phyloP scores from a whole-genome alignment of 2,329 filamentous ascomycete species.

The Fusarium napiforme region DNA sequence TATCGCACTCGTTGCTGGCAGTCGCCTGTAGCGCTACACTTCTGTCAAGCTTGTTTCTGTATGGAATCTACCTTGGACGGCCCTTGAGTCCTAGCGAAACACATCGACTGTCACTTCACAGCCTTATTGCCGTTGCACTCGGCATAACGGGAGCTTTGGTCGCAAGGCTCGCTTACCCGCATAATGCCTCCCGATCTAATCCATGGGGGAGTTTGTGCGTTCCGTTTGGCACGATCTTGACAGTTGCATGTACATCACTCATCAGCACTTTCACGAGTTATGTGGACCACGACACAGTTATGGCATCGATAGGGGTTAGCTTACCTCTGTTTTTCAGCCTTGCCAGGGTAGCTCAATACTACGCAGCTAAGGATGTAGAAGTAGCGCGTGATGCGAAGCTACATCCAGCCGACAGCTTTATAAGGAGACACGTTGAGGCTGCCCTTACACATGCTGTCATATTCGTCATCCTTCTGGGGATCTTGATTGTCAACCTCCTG shows the following conservation, averaged over 20 bases:
- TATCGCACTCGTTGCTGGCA: constrained; percentile 35
- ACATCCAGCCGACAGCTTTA: neutral
- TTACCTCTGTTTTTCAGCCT: constrained; percentile 32
- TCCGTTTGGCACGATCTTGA: constrained; percentile 14
- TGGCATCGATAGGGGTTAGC: constrained; percentile 32
- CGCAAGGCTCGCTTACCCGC: constrained; percentile 3
- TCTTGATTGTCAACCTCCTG: constrained; percentile 5
- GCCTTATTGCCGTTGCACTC: constrained; percentile 23
- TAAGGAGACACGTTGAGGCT: constrained; percentile 13
- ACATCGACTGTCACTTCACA: constrained; percentile 5
- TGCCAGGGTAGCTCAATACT: constrained; percentile 32
- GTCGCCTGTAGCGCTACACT: constrained; percentile 23
- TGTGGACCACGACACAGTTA: neutral
- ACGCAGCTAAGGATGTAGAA: constrained; percentile 28
- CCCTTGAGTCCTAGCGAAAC: constrained; percentile 13
- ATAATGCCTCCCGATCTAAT: constrained; percentile 9
- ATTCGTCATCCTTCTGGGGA: constrained; percentile 2
- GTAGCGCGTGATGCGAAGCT: constrained; percentile 8
- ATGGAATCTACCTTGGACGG: constrained; percentile 31
- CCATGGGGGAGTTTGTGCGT: constrained; percentile 38
- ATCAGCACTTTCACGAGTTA: neutral
- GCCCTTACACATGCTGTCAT: constrained; percentile 16
- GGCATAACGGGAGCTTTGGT: constrained; percentile 29
- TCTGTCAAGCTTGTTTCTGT: constrained; percentile 30
- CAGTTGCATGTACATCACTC: neutral